Percentiles rank a stretch among this genome's conserved stretches.
Evolutionary conservation across 768 basidiomycete genomes (phyloP).

Genomic region (Russula vinacea): DNA sequence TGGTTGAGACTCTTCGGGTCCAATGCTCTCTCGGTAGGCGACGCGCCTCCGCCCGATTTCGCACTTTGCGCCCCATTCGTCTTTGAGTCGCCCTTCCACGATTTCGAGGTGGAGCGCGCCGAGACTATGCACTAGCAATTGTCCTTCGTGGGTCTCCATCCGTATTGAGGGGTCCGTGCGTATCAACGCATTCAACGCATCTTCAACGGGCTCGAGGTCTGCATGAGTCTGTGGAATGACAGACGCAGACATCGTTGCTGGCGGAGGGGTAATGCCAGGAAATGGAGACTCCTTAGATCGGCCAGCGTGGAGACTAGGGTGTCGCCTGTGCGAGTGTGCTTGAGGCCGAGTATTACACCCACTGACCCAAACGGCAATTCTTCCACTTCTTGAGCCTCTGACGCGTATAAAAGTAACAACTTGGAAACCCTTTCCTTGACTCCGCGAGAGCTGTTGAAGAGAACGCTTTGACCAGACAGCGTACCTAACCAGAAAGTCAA

Average conservation of each 20-base stretch:
- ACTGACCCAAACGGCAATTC: slow-evolving; percentile 77
- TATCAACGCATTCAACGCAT: slow-evolving; percentile 64
- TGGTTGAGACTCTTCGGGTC: slow-evolving; percentile 34
- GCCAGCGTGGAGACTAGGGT: slow-evolving; percentile 61
- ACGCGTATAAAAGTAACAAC: slow-evolving; percentile 74
- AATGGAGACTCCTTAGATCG: slow-evolving; percentile 41
- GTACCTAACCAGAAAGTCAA: slow-evolving; percentile 48
- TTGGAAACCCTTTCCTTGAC: slow-evolving; percentile 73
- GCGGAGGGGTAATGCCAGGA: slow-evolving; percentile 68
- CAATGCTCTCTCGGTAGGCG: slow-evolving; percentile 67
- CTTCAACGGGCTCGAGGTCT: slow-evolving; percentile 73
- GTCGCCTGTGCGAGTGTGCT: slow-evolving; percentile 82
- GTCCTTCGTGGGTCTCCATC: slow-evolving; percentile 75
- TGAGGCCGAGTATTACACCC: slow-evolving; percentile 80
- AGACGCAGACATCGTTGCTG: slow-evolving; percentile 82
- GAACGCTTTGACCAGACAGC: slow-evolving; percentile 55
- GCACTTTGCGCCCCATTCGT: slow-evolving; percentile 77
- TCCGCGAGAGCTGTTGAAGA: slow-evolving; percentile 65
- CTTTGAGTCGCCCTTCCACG: slow-evolving; percentile 70
- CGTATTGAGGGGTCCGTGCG: slow-evolving; percentile 92
- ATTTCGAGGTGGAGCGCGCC: slow-evolving; percentile 89
- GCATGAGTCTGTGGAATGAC: slow-evolving; percentile 77
- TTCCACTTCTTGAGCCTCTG: slow-evolving; percentile 72
- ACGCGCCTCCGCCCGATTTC: slow-evolving; percentile 76
- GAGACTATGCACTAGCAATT: slow-evolving; percentile 78